These are phyloP conservation scores for Centella asiatica DNA, from an alignment of 129 eudicot species.

Conservation along the genomic window DNA sequence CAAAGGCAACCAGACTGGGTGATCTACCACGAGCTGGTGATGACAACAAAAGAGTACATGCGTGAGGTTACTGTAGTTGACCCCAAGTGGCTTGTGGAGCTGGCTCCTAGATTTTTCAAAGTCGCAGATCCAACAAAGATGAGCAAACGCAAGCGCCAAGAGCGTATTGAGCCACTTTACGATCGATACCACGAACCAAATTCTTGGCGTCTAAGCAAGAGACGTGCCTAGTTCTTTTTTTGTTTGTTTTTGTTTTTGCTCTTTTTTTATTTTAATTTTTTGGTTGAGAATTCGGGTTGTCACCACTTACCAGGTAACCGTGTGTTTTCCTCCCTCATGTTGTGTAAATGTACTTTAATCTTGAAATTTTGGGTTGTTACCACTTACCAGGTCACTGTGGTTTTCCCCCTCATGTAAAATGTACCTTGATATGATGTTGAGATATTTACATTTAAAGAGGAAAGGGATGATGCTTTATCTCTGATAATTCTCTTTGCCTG, in stretches of 20 bases:
- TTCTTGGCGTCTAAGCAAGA: slow-evolving; percentile 85
- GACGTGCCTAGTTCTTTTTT: slow-evolving; percentile 44
- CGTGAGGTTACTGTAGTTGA: slow-evolving; percentile 78
- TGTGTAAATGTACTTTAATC: no score
- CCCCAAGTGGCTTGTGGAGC: slow-evolving; percentile 85
- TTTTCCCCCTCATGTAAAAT: not conserved
- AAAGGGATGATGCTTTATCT: no score
- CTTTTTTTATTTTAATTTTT: no score
- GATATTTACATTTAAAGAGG: not conserved
- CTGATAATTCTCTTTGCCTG: no score
- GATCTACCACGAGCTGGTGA: slow-evolving; percentile 77
- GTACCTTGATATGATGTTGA: not conserved
- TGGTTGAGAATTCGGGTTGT: not conserved
- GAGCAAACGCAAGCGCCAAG: slow-evolving; percentile 92
- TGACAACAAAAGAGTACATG: slow-evolving; percentile 90
- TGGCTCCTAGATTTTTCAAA: slow-evolving; percentile 81
- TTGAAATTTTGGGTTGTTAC: not conserved
- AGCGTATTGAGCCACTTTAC: slow-evolving; percentile 77
- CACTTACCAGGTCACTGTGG: not conserved
- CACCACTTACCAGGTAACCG: no score
- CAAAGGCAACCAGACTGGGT: slow-evolving; percentile 96
- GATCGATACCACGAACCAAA: slow-evolving; percentile 81
- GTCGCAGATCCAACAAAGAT: slow-evolving; percentile 77
- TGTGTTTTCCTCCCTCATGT: no score
- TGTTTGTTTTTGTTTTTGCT: not conserved